Evolutionary conservation across 371 early-diverging fungal species (phyloP).

Genomic region (Mortierella sp.): DNA sequence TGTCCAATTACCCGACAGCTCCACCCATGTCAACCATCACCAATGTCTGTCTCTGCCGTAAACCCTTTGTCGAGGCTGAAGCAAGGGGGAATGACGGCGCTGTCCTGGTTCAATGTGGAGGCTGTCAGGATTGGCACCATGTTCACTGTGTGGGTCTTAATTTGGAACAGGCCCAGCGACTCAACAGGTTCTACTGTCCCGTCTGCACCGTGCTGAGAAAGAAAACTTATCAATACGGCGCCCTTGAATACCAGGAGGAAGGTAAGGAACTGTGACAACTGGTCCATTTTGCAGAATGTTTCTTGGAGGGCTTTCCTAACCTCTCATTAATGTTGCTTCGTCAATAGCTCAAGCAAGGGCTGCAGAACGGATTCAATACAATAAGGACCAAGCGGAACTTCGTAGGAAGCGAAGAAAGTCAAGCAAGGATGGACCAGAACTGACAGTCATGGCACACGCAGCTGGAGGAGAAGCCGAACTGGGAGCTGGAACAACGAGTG

Average conservation of each 20-base stretch:
- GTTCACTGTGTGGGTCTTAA: constrained; percentile 62
- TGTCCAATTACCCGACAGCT: constrained; percentile 45
- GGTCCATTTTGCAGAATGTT: too few relatives aligned
- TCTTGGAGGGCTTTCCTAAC: background rate
- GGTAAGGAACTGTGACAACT: constrained; percentile 22
- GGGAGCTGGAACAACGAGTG: background rate
- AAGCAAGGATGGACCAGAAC: constrained; percentile 32
- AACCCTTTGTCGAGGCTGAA: constrained; percentile 25
- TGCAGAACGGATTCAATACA: constrained; percentile 21
- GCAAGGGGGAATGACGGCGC: constrained; percentile 49
- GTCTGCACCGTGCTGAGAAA: constrained; percentile 39
- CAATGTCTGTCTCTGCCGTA: constrained; percentile 28
- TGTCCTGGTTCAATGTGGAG: constrained; percentile 71
- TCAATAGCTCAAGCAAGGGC: constrained; percentile 38
- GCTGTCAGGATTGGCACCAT: constrained; percentile 74
- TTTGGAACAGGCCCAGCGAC: constrained; percentile 39
- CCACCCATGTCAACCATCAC: constrained; percentile 34
- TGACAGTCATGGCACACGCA: constrained; percentile 13
- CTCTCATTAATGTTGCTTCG: background rate
- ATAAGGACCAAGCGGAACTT: constrained; percentile 30
- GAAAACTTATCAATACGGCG: constrained; percentile 36
- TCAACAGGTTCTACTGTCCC: constrained; percentile 46
- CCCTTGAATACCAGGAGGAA: constrained; percentile 21
- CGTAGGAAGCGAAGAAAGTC: constrained; percentile 37
- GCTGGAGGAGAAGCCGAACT: background rate